Conservation (phyloP, 805 yeast genomes). For the Grigorovia jiainica region DNA sequence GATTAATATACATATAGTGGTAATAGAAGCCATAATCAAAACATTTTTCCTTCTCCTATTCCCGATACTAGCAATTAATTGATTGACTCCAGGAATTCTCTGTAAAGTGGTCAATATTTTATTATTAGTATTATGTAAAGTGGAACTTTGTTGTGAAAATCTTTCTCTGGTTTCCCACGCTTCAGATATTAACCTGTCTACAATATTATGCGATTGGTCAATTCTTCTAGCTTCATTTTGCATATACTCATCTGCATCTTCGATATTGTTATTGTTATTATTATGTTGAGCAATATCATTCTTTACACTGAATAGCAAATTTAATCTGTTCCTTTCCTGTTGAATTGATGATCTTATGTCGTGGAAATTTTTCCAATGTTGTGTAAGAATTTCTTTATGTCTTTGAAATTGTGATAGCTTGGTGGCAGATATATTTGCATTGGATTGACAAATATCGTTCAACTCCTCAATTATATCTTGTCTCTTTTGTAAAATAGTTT, state of each 20-base stretch:
- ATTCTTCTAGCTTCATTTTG: slow-evolving; percentile 68
- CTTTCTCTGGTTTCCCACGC: slow-evolving; percentile 89
- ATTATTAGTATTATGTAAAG: slow-evolving; percentile 54
- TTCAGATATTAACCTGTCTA: slow-evolving; percentile 72
- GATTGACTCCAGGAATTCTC: slow-evolving; percentile 75
- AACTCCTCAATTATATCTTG: slow-evolving; percentile 45
- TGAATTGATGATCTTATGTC: slow-evolving; percentile 49
- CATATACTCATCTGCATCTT: slow-evolving; percentile 60
- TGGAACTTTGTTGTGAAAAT: slow-evolving; percentile 58
- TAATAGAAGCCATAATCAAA: slow-evolving; percentile 65
- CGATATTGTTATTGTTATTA: slow-evolving; percentile 14
- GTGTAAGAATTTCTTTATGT: slow-evolving; percentile 66
- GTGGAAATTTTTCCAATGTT: slow-evolving; percentile 54
- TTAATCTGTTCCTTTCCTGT: slow-evolving; percentile 70
- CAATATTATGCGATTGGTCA: slow-evolving; percentile 60
- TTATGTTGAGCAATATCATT: slow-evolving; percentile 69
- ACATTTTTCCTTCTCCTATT: slow-evolving; percentile 85
- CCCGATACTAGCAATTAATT: slow-evolving; percentile 67
- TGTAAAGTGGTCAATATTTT: slow-evolving; percentile 52
- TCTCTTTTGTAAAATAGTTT: slow-evolving; percentile 41
- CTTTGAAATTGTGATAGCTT: slow-evolving; percentile 75
- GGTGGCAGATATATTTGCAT: slow-evolving; percentile 52
- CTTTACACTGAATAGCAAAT: slow-evolving; percentile 66
- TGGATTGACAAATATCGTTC: slow-evolving; percentile 46
- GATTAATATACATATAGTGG: slow-evolving; percentile 62